Conservation (phyloP, 352 stramenopile species). For the Pythium chondricola region DNA sequence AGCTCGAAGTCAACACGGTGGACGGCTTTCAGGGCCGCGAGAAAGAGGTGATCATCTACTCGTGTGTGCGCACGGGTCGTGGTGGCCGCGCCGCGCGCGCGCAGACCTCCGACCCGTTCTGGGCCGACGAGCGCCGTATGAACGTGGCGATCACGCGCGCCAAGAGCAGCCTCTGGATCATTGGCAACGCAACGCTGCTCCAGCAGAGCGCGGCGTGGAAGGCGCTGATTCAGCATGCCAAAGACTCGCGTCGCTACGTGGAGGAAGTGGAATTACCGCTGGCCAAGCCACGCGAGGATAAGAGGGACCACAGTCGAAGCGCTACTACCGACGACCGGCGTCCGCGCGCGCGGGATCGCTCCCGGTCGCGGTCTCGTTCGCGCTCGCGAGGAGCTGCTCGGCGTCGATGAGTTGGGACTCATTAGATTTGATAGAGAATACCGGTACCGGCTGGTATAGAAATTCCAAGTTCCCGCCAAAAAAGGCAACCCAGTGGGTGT, state of each 20-base stretch:
- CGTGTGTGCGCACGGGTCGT: constrained; percentile 92
- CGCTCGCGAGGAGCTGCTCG: neutral
- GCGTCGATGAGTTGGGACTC: too few species aligned
- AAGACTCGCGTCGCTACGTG: constrained; percentile 44
- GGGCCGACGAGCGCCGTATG: constrained; percentile 96
- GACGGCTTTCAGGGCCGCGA: constrained; percentile 98
- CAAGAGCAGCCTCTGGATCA: constrained; percentile 91
- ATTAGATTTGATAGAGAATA: constrained; percentile 15
- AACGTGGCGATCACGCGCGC: constrained; percentile 98
- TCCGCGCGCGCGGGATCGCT: constrained; percentile 4
- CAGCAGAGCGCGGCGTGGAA: constrained; percentile 63
- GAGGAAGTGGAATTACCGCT: constrained; percentile 18
- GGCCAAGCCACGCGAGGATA: neutral
- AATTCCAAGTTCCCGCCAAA: constrained; percentile 7
- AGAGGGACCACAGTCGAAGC: neutral
- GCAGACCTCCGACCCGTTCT: constrained; percentile 78
- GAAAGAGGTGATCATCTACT: constrained; percentile 98
- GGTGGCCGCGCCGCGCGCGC: constrained; percentile 28
- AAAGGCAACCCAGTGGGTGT: neutral
- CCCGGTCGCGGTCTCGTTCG: neutral
- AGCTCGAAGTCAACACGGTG: constrained; percentile 92
- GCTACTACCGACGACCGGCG: too few species aligned
- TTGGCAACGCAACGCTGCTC: constrained; percentile 68
- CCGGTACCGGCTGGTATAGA: too few species aligned
- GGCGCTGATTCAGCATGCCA: constrained; percentile 59